These are phyloP conservation scores for Kazachstania taianensis DNA, from an alignment of 805 yeast genomes.

Conservation along the genomic window DNA sequence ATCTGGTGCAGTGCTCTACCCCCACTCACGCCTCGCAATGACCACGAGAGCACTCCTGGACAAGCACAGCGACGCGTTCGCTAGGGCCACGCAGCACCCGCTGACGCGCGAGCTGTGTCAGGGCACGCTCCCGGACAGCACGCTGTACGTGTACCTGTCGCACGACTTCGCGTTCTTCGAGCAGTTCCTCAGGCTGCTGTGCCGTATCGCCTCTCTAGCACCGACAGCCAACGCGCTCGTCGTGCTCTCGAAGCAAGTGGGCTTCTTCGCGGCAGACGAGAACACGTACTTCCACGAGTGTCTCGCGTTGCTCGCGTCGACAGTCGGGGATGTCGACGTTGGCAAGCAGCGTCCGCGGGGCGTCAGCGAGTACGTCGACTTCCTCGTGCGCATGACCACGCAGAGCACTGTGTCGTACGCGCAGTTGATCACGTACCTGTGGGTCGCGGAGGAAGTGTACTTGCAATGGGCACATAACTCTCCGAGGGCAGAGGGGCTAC, in stretches of 20 bases:
- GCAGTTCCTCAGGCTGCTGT: constrained; percentile 33
- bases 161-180: constrained; percentile 43
- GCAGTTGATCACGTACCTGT: constrained; percentile 35
- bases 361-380: constrained; percentile 32
- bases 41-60: constrained; percentile 16
- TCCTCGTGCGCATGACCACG: constrained; percentile 26
- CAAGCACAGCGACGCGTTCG: constrained; percentile 19
- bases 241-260: constrained; percentile 39
- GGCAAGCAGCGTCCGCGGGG: constrained; percentile 10
- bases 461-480: constrained; percentile 42
- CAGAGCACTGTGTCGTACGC: constrained; percentile 28
- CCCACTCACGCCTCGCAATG: no score
- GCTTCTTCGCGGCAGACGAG: constrained; percentile 39
- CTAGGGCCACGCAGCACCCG: constrained; percentile 30
- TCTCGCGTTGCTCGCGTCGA: constrained; percentile 17
- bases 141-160: constrained; percentile 35
- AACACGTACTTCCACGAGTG: constrained; percentile 37
- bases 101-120: constrained; percentile 37
- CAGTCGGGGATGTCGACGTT: constrained; percentile 9
- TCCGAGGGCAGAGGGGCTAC: constrained; percentile 25
- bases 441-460: constrained; percentile 42
- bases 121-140: constrained; percentile 36
- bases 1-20: no score
- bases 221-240: constrained; percentile 33
- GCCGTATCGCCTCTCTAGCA: constrained; percentile 36